phyloP scores from a whole-genome alignment of 495 filamentous ascomycete genomes.

The Articulospora tetracladia region DNA sequence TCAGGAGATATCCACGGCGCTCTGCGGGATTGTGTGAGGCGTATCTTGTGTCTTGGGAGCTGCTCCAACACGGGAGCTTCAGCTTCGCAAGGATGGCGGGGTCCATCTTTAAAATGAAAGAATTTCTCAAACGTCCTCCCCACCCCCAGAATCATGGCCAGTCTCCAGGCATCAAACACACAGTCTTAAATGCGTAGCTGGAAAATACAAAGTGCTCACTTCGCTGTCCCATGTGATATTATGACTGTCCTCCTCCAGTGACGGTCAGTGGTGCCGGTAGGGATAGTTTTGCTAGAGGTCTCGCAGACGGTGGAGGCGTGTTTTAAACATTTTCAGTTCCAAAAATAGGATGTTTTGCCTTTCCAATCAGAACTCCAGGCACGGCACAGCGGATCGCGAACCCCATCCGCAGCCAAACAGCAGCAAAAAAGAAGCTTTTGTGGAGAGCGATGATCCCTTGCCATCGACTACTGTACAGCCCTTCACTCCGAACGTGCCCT shows the following conservation, averaged over 20 bases:
- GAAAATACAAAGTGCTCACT: too few relatives aligned
- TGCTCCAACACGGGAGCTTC: not conserved
- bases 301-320: not conserved
- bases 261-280: too few relatives aligned
- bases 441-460: not conserved
- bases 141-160: too few relatives aligned
- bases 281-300: too few relatives aligned
- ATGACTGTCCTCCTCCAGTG: too few relatives aligned
- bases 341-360: not conserved
- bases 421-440: not conserved
- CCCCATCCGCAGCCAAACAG: not conserved
- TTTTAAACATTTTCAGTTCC: not conserved
- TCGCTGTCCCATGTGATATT: not conserved
- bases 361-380: not conserved
- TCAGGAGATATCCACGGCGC: constrained; percentile 20
- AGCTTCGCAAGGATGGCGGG: not conserved
- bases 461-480: not conserved
- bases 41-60: not conserved
- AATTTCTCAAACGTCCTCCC: too few relatives aligned
- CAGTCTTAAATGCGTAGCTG: too few relatives aligned
- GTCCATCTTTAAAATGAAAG: not conserved
- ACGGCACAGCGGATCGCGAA: not conserved
- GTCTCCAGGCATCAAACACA: too few relatives aligned
- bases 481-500: too few relatives aligned
- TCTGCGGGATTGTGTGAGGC: not conserved